Percentiles rank a stretch among this genome's conserved stretches.
Evolutionary conservation across 805 yeast genomes (phyloP).

Genomic region (Yamadazyma sp.): DNA sequence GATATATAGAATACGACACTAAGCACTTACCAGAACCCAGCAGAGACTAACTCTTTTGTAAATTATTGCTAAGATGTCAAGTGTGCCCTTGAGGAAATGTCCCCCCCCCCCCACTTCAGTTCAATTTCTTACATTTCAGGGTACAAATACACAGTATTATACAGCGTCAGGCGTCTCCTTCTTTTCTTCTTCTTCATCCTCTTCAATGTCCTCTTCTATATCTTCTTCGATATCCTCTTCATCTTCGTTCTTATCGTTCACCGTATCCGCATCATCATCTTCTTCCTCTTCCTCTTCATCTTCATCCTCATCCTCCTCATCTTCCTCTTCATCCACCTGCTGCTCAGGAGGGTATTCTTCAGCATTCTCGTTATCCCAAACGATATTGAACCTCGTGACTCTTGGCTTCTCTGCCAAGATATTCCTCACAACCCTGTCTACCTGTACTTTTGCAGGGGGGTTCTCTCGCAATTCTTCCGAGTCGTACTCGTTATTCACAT

Average conservation of each 20-base stretch:
- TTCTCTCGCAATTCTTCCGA: slow-evolving; percentile 88
- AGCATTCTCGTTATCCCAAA: slow-evolving; percentile 83
- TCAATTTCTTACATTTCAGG: too few species aligned
- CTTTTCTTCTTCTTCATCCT: slow-evolving; percentile 43
- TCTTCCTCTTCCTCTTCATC: slow-evolving; percentile 61
- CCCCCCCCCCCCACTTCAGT: too few species aligned
- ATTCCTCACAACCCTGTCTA: slow-evolving; percentile 91
- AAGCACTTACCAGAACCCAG: too few species aligned
- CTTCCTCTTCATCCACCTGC: slow-evolving; percentile 64
- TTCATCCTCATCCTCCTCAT: slow-evolving; percentile 52
- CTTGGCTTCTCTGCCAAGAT: slow-evolving; percentile 96
- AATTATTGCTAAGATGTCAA: too few species aligned
- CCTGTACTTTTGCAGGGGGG: slow-evolving; percentile 91
- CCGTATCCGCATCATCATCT: slow-evolving; percentile 44
- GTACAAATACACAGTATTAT: too few species aligned
- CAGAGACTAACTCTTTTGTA: too few species aligned
- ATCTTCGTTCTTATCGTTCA: slow-evolving; percentile 36
- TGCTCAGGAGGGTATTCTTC: slow-evolving; percentile 77
- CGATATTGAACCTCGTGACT: slow-evolving; percentile 93
- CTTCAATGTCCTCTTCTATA: slow-evolving; percentile 34
- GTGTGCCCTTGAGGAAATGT: too few species aligned
- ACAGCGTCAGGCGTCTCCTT: slow-evolving; percentile 25
- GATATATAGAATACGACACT: slow-evolving; percentile 7
- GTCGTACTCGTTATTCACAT: slow-evolving; percentile 96
- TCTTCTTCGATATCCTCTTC: slow-evolving; percentile 35